phyloP scores from a whole-genome alignment of 345 rosid species.

The Hypericum perforatum region DNA sequence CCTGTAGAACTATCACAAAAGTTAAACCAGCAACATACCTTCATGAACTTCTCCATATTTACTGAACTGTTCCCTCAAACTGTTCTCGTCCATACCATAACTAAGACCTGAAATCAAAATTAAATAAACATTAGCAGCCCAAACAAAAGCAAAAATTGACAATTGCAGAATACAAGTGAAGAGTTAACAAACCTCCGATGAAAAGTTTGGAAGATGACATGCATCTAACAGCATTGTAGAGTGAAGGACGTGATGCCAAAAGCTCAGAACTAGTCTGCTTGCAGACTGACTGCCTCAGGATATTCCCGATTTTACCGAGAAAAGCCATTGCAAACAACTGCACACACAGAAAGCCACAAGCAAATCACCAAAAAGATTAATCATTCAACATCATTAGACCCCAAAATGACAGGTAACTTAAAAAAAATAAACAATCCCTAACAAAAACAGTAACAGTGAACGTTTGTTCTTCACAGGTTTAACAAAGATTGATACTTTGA shows the following conservation, averaged over 20 bases:
- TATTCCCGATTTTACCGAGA: conserved; percentile 59
- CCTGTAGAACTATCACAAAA: no score
- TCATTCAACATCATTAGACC: no score
- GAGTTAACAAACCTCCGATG: conserved; percentile 53
- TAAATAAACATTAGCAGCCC: not conserved
- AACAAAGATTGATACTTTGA: no score
- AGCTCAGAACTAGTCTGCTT: conserved; percentile 37
- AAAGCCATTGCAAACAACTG: conserved; percentile 48
- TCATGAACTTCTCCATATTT: conserved; percentile 79
- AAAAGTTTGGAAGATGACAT: conserved; percentile 79
- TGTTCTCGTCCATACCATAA: conserved; percentile 49
- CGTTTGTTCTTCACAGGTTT: no score
- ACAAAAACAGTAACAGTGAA: no score
- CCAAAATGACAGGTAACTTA: no score
- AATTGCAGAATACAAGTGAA: not conserved
- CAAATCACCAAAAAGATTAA: no score
- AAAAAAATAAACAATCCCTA: no score
- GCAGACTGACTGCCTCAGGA: conserved; percentile 53
- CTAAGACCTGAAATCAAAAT: conserved; percentile 47
- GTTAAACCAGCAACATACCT: conserved; percentile 27
- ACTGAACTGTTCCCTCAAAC: conserved; percentile 56
- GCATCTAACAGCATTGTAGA: conserved; percentile 61
- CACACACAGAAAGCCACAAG: no score
- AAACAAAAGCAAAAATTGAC: not conserved
- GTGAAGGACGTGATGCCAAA: conserved; percentile 46